phyloP scores from a whole-genome alignment of 139 green algal species.

The Eudorina sp. region DNA sequence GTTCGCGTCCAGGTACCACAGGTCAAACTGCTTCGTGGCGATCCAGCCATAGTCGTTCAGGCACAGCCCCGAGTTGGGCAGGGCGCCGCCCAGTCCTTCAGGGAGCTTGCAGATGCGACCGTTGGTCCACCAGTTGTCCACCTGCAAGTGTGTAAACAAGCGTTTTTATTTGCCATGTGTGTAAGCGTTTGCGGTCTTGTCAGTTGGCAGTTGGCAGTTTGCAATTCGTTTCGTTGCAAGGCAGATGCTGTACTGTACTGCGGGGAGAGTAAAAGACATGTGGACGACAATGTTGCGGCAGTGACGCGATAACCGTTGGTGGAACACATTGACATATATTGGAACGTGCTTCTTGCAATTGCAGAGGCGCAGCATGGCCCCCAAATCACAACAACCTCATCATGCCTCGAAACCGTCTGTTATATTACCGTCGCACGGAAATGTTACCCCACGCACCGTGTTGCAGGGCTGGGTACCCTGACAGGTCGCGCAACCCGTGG shows the following conservation, averaged over 20 bases:
- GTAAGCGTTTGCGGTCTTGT: background rate
- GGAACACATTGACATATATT: too few relatives aligned
- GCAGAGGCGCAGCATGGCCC: too few relatives aligned
- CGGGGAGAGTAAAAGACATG: too few relatives aligned
- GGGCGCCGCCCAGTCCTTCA: background rate
- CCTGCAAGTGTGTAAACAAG: background rate
- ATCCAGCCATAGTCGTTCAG: background rate
- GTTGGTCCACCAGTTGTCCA: background rate
- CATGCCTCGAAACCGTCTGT: too few relatives aligned
- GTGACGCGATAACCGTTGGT: too few relatives aligned
- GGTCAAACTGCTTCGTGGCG: background rate
- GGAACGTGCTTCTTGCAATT: too few relatives aligned
- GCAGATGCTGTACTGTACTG: too few relatives aligned
- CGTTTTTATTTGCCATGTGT: background rate
- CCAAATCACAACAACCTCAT: too few relatives aligned
- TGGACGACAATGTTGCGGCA: too few relatives aligned
- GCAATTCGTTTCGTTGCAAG: too few relatives aligned
- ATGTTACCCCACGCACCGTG: constrained; percentile 16
- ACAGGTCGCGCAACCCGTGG: constrained; percentile 19
- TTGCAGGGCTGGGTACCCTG: background rate
- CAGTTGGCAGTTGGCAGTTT: too few relatives aligned
- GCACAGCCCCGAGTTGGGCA: background rate
- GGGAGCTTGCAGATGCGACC: constrained; percentile 27
- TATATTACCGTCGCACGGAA: too few relatives aligned
- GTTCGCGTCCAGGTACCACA: background rate